Evolutionary conservation across 495 filamentous ascomycete species (phyloP).

Genomic region (Xylaria palmicola): DNA sequence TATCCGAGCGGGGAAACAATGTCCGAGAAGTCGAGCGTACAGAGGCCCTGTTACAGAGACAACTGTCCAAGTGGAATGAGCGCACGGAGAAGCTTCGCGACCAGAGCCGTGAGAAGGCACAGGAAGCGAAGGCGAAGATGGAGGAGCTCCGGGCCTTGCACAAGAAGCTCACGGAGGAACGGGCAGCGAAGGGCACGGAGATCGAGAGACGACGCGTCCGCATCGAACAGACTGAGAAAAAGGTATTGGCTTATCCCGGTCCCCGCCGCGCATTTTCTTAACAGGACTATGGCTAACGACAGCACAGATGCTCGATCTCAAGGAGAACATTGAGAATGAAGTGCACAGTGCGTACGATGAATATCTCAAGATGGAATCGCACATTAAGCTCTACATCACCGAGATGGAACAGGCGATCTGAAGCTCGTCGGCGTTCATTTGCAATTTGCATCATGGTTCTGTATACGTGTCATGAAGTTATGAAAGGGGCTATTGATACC

Average conservation of each 20-base stretch:
- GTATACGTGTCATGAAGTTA: slow-evolving; percentile 23
- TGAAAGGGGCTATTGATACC: slow-evolving; percentile 22
- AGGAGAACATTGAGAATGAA: slow-evolving; percentile 94
- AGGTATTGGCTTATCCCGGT: slow-evolving; percentile 57
- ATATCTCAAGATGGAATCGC: slow-evolving; percentile 93
- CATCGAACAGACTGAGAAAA: slow-evolving; percentile 98
- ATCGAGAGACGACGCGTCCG: slow-evolving; percentile 87
- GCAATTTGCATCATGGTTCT: slow-evolving; percentile 8
- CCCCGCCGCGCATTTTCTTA: not conserved
- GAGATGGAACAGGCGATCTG: slow-evolving; percentile 94
- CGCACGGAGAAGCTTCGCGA: slow-evolving; percentile 77
- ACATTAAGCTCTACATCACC: slow-evolving; percentile 95
- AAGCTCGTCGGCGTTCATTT: slow-evolving; percentile 20
- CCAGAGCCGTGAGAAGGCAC: slow-evolving; percentile 76
- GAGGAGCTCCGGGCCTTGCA: slow-evolving; percentile 83
- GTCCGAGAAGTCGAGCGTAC: slow-evolving; percentile 87
- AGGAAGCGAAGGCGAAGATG: slow-evolving; percentile 79
- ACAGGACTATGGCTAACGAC: slow-evolving; percentile 33
- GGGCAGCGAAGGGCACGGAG: slow-evolving; percentile 78
- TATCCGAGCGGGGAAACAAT: slow-evolving; percentile 81
- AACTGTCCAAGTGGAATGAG: slow-evolving; percentile 78
- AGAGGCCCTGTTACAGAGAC: slow-evolving; percentile 78
- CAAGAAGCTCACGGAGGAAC: slow-evolving; percentile 77
- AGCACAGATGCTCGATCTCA: slow-evolving; percentile 87
- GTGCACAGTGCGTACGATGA: slow-evolving; percentile 83